A percentile compares a stretch with the other conserved stretches of the same genome.
Conservation (phyloP, 148 eudicot species). For the Amaranthus cruentus region DNA sequence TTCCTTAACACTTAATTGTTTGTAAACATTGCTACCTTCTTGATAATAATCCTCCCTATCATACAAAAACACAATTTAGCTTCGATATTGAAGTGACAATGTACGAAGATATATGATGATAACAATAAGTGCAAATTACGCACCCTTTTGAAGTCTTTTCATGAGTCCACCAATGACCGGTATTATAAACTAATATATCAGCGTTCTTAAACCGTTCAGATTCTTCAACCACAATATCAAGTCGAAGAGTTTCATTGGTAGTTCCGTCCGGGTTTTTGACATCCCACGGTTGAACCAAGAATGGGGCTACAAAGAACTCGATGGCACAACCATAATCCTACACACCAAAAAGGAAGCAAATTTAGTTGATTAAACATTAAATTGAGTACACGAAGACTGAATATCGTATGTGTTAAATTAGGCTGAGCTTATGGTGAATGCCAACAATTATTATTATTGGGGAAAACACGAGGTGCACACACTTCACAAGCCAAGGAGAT, state of each 20-base stretch:
- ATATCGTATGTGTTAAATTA: neutral
- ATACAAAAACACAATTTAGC: conserved; percentile 8
- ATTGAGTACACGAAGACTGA: neutral
- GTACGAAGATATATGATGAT: neutral
- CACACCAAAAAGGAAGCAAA: neutral
- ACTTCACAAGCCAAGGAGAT: no score
- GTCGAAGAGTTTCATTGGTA: conserved; percentile 80
- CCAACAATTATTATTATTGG: no score
- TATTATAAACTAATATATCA: conserved; percentile 72
- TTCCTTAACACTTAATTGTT: conserved; percentile 60
- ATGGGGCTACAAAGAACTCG: conserved; percentile 89
- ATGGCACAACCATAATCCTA: conserved; percentile 75
- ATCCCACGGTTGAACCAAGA: conserved; percentile 89
- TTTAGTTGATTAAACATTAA: neutral
- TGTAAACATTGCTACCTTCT: conserved; percentile 87
- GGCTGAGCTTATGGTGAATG: no score
- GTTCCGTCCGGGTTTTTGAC: conserved; percentile 45
- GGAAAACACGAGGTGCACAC: no score
- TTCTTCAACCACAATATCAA: conserved; percentile 53
- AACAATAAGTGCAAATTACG: neutral
- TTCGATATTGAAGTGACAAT: neutral
- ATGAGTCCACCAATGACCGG: conserved; percentile 99
- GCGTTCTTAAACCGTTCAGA: conserved; percentile 61
- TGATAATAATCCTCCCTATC: conserved; percentile 80
- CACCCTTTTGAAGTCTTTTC: conserved; percentile 87